Evolutionary conservation across 495 filamentous ascomycete genomes (phyloP).

Genomic region (Aspergillus baeticus): DNA sequence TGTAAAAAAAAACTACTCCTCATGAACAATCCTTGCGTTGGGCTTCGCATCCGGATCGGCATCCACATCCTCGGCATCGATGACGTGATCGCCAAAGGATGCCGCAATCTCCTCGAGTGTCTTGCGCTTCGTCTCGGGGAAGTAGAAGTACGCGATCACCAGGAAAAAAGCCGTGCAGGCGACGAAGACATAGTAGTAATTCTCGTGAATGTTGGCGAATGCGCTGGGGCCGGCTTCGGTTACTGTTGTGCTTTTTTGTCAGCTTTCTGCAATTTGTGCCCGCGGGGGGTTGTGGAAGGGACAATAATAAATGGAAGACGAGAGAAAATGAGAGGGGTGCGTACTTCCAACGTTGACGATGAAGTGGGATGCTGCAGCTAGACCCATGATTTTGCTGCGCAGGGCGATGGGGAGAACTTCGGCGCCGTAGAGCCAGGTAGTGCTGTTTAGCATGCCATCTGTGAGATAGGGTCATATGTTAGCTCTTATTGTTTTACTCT

Average conservation of each 20-base stretch:
- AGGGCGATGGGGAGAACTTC: slow-evolving; percentile 57
- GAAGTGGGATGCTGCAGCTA: slow-evolving; percentile 56
- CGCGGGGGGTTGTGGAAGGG: too few species aligned
- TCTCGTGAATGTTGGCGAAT: slow-evolving; percentile 57
- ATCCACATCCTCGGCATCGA: slow-evolving; percentile 37
- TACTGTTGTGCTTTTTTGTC: slow-evolving; percentile 27
- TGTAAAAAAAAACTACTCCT: slow-evolving; percentile 13
- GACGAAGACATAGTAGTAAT: slow-evolving; percentile 62
- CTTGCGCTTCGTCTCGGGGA: slow-evolving; percentile 57
- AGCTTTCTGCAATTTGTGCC: not conserved
- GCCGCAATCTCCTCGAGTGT: slow-evolving; percentile 59
- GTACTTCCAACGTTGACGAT: slow-evolving; percentile 55
- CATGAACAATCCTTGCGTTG: not conserved
- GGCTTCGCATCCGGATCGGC: slow-evolving; percentile 20
- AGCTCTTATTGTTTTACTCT: not conserved
- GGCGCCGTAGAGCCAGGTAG: slow-evolving; percentile 60
- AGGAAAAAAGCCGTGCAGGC: slow-evolving; percentile 51
- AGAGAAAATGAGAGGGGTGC: not conserved
- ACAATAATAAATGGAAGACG: not conserved
- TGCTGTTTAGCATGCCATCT: slow-evolving; percentile 60
- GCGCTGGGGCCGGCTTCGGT: slow-evolving; percentile 59
- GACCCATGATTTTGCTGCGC: slow-evolving; percentile 58
- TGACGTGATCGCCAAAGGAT: slow-evolving; percentile 56
- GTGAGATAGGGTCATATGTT: not conserved
- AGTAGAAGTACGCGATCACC: slow-evolving; percentile 51